A percentile compares a stretch with the other conserved stretches of the same genome.
These are phyloP conservation scores for Thelonectria discophora DNA, from an alignment of 2,329 filamentous ascomycete species.

Conservation along the genomic window DNA sequence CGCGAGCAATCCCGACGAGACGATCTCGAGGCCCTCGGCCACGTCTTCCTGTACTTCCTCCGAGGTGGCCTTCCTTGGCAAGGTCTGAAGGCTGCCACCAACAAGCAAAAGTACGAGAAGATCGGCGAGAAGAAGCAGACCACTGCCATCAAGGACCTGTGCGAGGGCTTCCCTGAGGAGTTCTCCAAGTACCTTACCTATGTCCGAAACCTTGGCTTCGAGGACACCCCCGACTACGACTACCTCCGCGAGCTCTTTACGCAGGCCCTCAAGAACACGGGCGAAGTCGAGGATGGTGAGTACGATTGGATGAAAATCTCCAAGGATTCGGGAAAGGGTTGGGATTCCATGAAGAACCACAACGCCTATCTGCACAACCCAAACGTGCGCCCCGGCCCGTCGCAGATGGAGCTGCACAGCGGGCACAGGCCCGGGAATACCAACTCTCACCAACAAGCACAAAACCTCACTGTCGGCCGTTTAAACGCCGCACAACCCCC, in stretches of 20 bases:
- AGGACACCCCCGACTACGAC: conserved; percentile 98
- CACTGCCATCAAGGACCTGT: conserved; percentile 94
- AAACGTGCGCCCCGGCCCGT: conserved; percentile 81
- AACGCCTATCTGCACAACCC: conserved; percentile 74
- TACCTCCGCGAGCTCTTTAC: conserved; percentile 97
- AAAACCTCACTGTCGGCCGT: conserved; percentile 80
- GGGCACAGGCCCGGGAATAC: conserved; percentile 73
- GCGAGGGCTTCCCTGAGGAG: conserved; percentile 94
- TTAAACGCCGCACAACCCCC: conserved; percentile 94
- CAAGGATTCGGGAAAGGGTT: conserved; percentile 83
- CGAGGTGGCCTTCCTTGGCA: conserved; percentile 78
- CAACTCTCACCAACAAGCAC: conserved; percentile 69
- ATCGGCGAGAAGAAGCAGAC: conserved; percentile 99
- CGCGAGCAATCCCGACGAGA: conserved; percentile 96
- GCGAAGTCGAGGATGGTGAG: conserved; percentile 95
- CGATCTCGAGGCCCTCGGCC: conserved; percentile 87
- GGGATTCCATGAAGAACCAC: conserved; percentile 79
- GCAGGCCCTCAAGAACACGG: conserved; percentile 91
- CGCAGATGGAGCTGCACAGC: conserved; percentile 84
- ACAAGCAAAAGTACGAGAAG: conserved; percentile 99
- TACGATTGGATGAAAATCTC: conserved; percentile 99
- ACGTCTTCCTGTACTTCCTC: conserved; percentile 80
- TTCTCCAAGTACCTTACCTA: conserved; percentile 98
- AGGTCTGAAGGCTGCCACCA: conserved; percentile 76
- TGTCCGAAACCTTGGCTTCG: conserved; percentile 96